Evolutionary conservation across 306 rosid species (phyloP).

Genomic region (Datisca glomerata): DNA sequence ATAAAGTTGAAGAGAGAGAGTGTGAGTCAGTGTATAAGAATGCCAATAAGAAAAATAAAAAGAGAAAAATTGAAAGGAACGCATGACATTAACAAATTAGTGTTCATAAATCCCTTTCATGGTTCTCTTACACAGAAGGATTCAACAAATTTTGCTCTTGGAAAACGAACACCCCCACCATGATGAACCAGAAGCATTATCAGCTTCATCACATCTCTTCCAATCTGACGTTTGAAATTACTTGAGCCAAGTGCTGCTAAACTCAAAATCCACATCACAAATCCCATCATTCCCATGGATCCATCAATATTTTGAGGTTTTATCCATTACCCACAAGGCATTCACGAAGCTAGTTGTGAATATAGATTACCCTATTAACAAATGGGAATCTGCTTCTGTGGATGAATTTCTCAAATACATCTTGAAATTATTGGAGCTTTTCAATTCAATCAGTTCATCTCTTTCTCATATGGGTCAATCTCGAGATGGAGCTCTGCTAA

Average conservation of each 20-base stretch:
- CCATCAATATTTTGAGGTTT: slow-evolving; percentile 24
- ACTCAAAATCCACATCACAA: slow-evolving; percentile 21
- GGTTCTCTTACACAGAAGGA: slow-evolving; percentile 29
- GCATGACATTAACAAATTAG: too few species aligned
- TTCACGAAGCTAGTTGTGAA: slow-evolving; percentile 53
- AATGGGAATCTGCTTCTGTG: slow-evolving; percentile 31
- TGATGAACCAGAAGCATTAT: slow-evolving; percentile 16
- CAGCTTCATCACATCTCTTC: slow-evolving; percentile 33
- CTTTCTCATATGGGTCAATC: too few species aligned
- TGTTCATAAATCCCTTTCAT: too few species aligned
- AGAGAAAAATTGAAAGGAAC: too few species aligned
- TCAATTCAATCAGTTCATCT: slow-evolving; percentile 43
- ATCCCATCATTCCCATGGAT: slow-evolving; percentile 38
- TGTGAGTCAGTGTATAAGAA: too few species aligned
- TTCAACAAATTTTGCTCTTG: slow-evolving; percentile 30
- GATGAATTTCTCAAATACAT: slow-evolving; percentile 45
- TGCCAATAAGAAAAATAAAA: too few species aligned
- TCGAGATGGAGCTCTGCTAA: too few species aligned
- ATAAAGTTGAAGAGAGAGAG: too few species aligned
- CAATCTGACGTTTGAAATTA: slow-evolving; percentile 22
- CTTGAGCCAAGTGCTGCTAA: slow-evolving; percentile 20
- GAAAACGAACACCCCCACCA: slow-evolving; percentile 22
- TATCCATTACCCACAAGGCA: slow-evolving; percentile 33
- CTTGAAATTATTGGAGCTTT: slow-evolving; percentile 34
- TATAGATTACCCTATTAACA: slow-evolving; percentile 38